Percentiles rank a stretch among this genome's conserved stretches.
These are phyloP conservation scores for Pleurotus ostreatus DNA, from an alignment of 768 basidiomycete species.

Conservation along the genomic window DNA sequence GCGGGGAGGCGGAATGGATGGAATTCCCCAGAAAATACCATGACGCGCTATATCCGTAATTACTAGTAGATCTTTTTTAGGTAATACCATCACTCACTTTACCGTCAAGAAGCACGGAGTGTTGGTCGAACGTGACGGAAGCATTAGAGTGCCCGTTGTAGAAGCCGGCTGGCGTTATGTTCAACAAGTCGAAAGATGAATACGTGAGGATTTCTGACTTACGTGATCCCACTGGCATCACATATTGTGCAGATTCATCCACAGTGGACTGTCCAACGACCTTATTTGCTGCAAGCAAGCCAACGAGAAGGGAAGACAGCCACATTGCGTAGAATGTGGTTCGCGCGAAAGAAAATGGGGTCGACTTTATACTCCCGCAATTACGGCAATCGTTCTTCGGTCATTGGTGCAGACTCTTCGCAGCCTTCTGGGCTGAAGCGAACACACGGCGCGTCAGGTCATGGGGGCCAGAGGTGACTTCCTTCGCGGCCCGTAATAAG, in stretches of 20 bases:
- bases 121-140: slow-evolving; percentile 30
- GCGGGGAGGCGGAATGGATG: slow-evolving; percentile 67
- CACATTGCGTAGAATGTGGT: not conserved
- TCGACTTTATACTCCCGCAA: not conserved
- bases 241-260: slow-evolving; percentile 9
- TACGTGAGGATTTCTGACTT: not conserved
- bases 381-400: not conserved
- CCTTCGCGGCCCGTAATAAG: too few species aligned
- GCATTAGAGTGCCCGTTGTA: slow-evolving; percentile 25
- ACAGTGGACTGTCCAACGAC: slow-evolving; percentile 13
- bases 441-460: too few species aligned
- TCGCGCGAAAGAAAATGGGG: not conserved
- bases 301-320: not conserved
- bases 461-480: too few species aligned
- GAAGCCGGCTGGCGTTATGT: slow-evolving; percentile 15
- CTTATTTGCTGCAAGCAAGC: not conserved
- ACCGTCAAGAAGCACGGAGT: slow-evolving; percentile 30
- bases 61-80: not conserved
- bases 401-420: not conserved
- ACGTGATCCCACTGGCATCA: slow-evolving; percentile 1
- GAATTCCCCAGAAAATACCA: slow-evolving; percentile 64
- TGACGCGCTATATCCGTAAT: slow-evolving; percentile 30
- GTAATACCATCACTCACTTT: slow-evolving; percentile 17
- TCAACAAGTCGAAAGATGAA: not conserved
- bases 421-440: too few species aligned